These are phyloP conservation scores for Claviceps africana DNA, from an alignment of 2,329 filamentous ascomycete species.

Conservation along the genomic window DNA sequence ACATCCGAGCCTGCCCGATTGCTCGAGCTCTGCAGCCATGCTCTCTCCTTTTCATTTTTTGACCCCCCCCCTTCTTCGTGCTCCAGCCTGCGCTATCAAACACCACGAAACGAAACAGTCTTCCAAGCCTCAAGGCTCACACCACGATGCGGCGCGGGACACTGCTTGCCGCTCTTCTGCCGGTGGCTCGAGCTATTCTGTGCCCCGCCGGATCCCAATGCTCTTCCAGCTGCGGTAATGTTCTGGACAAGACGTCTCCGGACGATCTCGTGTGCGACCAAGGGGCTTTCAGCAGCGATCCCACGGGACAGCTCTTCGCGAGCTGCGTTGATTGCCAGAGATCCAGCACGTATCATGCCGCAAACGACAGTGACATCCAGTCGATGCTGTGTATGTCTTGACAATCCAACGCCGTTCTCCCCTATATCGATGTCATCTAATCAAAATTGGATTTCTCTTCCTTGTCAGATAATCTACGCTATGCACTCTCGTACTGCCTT, in stretches of 20 bases:
- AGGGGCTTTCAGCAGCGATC: conserved; percentile 21
- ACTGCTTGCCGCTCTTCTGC: conserved; percentile 6
- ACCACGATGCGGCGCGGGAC: neutral
- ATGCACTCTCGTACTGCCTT: conserved; percentile 39
- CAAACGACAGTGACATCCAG: conserved; percentile 37
- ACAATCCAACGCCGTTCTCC: too few species aligned
- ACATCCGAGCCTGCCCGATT: too few species aligned
- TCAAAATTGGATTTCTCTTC: neutral
- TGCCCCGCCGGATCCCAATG: conserved; percentile 36
- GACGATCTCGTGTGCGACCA: conserved; percentile 36
- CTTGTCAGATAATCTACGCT: conserved; percentile 43
- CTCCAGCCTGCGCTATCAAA: too few species aligned
- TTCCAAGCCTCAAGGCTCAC: too few species aligned
- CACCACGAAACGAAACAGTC: too few species aligned
- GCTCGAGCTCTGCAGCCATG: too few species aligned
- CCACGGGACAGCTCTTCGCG: conserved; percentile 33
- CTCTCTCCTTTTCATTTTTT: too few species aligned
- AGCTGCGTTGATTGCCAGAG: conserved; percentile 39
- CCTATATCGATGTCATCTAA: too few species aligned
- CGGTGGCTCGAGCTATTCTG: conserved; percentile 21
- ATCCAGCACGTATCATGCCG: conserved; percentile 31
- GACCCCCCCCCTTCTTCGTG: too few species aligned
- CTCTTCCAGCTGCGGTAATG: conserved; percentile 37
- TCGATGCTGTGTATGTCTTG: conserved; percentile 38
- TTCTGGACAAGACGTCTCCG: conserved; percentile 28